A percentile compares a stretch with the other conserved stretches of the same genome.
These are phyloP conservation scores for Lomentospora prolificans DNA, from an alignment of 2,329 filamentous ascomycete genomes.

Conservation along the genomic window DNA sequence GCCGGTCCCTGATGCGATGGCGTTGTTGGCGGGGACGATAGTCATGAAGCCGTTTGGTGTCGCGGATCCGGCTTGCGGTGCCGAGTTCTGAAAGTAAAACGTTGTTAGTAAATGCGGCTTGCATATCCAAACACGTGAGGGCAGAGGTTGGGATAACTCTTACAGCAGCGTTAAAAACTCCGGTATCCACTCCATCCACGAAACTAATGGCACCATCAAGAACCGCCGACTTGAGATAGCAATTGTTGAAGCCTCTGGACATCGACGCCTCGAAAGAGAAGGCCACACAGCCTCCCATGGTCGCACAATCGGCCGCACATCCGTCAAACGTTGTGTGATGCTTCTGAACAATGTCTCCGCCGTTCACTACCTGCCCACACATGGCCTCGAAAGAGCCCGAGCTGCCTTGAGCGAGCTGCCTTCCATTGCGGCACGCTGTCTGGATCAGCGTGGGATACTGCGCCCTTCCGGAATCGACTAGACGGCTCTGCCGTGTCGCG, in stretches of 20 bases:
- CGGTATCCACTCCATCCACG: conserved; percentile 4
- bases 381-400: not conserved
- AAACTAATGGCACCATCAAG: not conserved
- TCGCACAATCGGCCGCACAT: conserved; percentile 6
- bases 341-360: conserved; percentile 6
- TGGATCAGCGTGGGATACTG: conserved; percentile 1
- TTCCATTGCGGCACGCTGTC: conserved; percentile 1
- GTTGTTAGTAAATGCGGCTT: not conserved
- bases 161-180: conserved; percentile 4
- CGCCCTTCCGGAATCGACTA: conserved; percentile 6
- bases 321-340: conserved; percentile 5
- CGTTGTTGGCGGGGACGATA: not conserved
- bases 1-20: not conserved
- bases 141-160: not conserved
- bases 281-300: not conserved
- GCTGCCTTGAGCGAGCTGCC: not conserved
- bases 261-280: conserved; percentile 7
- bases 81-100: not conserved
- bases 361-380: conserved; percentile 6
- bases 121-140: not conserved
- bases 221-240: conserved; percentile 7
- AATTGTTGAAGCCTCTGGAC: conserved; percentile 8
- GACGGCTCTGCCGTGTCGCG: not conserved
- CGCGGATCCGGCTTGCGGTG: not conserved
- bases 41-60: conserved; percentile 3